Conservation (phyloP, 208 protist species). For the Leishmania guyanensis region DNA sequence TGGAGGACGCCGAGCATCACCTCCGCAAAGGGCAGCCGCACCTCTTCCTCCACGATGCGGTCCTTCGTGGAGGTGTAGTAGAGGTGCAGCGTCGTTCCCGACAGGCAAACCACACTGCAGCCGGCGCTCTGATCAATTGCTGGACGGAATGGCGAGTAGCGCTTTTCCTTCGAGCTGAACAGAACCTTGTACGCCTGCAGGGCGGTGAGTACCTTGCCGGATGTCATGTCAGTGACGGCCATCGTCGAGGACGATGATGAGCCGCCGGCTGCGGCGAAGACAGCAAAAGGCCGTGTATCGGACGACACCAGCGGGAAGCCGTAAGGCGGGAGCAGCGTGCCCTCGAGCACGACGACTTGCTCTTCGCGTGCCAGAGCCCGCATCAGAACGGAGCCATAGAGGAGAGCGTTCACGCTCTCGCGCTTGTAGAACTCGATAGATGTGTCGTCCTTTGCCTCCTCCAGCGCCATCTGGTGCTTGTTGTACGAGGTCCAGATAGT, state of each 20-base stretch:
- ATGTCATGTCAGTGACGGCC: constrained; percentile 64
- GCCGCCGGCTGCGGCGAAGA: background rate
- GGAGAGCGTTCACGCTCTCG: constrained; percentile 80
- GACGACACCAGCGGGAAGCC: constrained; percentile 86
- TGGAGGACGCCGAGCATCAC: constrained; percentile 82
- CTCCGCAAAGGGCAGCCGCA: constrained; percentile 80
- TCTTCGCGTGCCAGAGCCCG: constrained; percentile 77
- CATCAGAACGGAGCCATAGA: constrained; percentile 76
- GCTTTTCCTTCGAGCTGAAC: constrained; percentile 52
- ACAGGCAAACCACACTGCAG: constrained; percentile 76
- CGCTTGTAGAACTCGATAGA: constrained; percentile 57
- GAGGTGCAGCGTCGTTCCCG: constrained; percentile 74
- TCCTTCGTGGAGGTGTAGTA: constrained; percentile 84
- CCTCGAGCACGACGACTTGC: constrained; percentile 39
- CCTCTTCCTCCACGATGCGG: constrained; percentile 67
- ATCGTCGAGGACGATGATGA: constrained; percentile 12
- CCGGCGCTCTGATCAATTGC: constrained; percentile 63
- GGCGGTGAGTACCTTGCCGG: constrained; percentile 51
- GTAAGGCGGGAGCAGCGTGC: constrained; percentile 38
- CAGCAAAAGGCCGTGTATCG: constrained; percentile 60
- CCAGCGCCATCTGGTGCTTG: constrained; percentile 61
- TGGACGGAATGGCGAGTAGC: constrained; percentile 70
- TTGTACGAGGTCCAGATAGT: constrained; percentile 74
- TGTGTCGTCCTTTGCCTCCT: constrained; percentile 49
- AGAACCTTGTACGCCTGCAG: constrained; percentile 61